phyloP scores from a whole-genome alignment of 1,284 basidiomycete genomes.

The Ustilago crameri region DNA sequence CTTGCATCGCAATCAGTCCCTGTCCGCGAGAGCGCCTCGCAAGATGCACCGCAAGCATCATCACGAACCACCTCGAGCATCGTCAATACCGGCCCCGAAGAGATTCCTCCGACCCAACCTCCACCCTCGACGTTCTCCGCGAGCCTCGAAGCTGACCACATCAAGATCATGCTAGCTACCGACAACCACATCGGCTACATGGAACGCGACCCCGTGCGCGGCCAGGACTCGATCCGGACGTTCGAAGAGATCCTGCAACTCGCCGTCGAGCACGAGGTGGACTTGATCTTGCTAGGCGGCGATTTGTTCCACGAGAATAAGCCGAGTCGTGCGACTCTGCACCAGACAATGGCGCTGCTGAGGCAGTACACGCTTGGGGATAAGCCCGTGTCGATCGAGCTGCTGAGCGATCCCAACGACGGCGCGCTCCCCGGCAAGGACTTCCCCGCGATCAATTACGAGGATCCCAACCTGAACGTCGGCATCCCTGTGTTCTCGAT shows the following conservation, averaged over 20 bases:
- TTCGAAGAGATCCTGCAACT: conserved; percentile 93
- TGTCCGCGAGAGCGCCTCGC: neutral
- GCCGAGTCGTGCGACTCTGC: conserved; percentile 85
- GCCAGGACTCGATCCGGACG: conserved; percentile 93
- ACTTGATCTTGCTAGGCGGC: conserved; percentile 81
- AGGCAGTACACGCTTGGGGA: conserved; percentile 91
- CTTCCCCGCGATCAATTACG: conserved; percentile 96
- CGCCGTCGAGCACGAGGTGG: conserved; percentile 78
- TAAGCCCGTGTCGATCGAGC: conserved; percentile 85
- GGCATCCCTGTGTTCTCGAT: conserved; percentile 97
- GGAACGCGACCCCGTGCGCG: conserved; percentile 92
- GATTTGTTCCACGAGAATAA: conserved; percentile 98
- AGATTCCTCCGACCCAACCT: conserved; percentile 8
- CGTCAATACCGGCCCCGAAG: neutral
- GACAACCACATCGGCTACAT: conserved; percentile 81
- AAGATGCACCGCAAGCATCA: neutral
- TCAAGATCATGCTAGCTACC: conserved; percentile 64
- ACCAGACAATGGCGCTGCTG: conserved; percentile 80
- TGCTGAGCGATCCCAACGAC: conserved; percentile 90
- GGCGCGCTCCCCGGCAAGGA: conserved; percentile 68
- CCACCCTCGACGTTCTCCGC: conserved; percentile 38
- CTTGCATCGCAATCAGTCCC: conserved; percentile 5
- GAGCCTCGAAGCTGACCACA: conserved; percentile 33
- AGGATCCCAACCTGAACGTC: conserved; percentile 94
- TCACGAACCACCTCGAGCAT: neutral